Conservation (phyloP, 2,329 filamentous ascomycete species). For the Aspergillus sp. region DNA sequence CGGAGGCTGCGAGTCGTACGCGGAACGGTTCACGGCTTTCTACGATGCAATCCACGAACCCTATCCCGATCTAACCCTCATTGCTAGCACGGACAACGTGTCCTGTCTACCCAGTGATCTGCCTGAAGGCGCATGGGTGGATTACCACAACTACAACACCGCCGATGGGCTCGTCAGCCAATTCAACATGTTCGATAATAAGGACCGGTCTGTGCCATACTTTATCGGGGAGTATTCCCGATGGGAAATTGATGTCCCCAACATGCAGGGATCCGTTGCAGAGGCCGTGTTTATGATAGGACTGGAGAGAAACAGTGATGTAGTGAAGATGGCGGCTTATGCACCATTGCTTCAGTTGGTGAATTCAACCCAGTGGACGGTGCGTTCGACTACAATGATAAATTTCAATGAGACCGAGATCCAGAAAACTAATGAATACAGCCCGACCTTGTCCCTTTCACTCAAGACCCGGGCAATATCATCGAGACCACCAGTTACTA, state of each 20-base stretch:
- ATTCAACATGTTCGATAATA: constrained; percentile 48
- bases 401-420: too few relatives aligned
- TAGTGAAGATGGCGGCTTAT: constrained; percentile 23
- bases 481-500: constrained; percentile 21
- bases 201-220: constrained; percentile 22
- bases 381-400: constrained; percentile 2
- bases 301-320: constrained; percentile 23
- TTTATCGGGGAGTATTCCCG: constrained; percentile 21
- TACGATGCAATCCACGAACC: constrained; percentile 46
- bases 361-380: constrained; percentile 23
- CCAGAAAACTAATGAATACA: constrained; percentile 1
- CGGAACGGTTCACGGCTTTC: constrained; percentile 50
- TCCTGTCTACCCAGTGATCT: constrained; percentile 15
- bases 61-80: constrained; percentile 50
- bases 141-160: constrained; percentile 46
- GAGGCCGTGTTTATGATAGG: constrained; percentile 58
- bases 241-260: constrained; percentile 10
- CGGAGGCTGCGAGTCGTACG: constrained; percentile 41
- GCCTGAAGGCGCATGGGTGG: constrained; percentile 32
- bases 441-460: constrained; percentile 20
- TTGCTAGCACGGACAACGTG: constrained; percentile 35
- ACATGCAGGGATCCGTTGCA: constrained; percentile 44
- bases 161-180: constrained; percentile 43
- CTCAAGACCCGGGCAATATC: constrained; percentile 10
- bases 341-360: constrained; percentile 22